Evolutionary conservation across 169 alveolate species (phyloP), one percentile per base, ranked within the genome.

Genomic region (Amoebophrya sp.): DNA sequence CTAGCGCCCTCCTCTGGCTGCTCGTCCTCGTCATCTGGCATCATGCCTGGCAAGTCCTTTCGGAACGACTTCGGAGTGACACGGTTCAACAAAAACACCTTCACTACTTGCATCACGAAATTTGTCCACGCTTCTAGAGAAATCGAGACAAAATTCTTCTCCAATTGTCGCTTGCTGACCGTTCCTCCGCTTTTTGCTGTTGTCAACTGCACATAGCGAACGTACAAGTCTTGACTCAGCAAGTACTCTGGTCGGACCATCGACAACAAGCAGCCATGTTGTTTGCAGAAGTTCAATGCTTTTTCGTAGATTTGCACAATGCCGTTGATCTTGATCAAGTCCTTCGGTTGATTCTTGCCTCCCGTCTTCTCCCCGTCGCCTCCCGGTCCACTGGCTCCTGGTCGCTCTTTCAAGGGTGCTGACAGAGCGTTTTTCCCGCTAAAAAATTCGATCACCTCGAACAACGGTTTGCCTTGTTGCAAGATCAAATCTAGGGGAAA

Each of bases 121-220:
- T 97, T 95, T 41, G 96, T 95, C 99, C 99, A 97, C 2, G 98
- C 95, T 91, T 96, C 98, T 90, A 93, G 93, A 39, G 97, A 95
- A n/a, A 95, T 90, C 93, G 95, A 96, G 33, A 95, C 96, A 94
- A 94, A 96, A 83, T 95, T 95, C 78, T 95, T 93, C 65, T 95
- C 96, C n/a, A 96, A 95, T 94, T 24, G 95, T 92, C 90, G 92
- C 90, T 40, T 83, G 41, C 41, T 18, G 38, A 83, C 41, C 10
- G 41, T 3, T 3, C 90, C 90, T 3, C 54, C 54, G n/a, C n/a
- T 6, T 41, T 83, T 83, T 3, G 90, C 18, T 12, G 83, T 0
- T 0, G 83, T 65, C 83, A 65, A 26, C 26, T 65, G 83, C 83
- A 65, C 83, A 18, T 65, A 65, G 53, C 89, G 90, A 18, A 90